These are phyloP conservation scores for Paratinospora sagittata DNA, from an alignment of 164 flowering plant genomes.

Conservation along the genomic window DNA sequence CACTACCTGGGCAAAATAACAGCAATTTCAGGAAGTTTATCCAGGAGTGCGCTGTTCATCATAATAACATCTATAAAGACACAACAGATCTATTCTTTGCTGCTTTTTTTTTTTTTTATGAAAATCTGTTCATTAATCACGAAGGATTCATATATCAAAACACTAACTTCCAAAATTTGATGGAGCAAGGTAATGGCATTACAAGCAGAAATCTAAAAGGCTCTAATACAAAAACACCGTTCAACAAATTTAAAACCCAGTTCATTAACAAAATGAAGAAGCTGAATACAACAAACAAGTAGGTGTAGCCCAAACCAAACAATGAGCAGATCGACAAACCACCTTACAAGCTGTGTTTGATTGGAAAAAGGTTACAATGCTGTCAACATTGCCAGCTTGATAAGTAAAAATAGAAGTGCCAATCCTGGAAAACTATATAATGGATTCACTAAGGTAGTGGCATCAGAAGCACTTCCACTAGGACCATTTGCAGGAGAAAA, in stretches of 20 bases:
- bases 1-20: not conserved
- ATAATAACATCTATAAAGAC: no score
- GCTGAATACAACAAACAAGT: constrained; percentile 22
- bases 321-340: constrained; percentile 18
- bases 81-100: not conserved
- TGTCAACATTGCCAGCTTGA: constrained; percentile 23
- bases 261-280: constrained; percentile 6
- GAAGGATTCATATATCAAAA: not conserved
- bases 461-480: constrained; percentile 41
- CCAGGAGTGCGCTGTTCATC: not conserved
- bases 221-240: not conserved
- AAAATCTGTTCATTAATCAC: not conserved
- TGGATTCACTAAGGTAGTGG: constrained; percentile 34
- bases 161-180: not conserved
- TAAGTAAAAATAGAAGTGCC: constrained; percentile 23
- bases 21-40: not conserved
- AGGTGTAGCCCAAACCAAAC: constrained; percentile 6
- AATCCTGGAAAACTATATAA: constrained; percentile 19
- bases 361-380: constrained; percentile 20
- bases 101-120: not conserved
- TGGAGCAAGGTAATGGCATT: not conserved
- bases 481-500: constrained; percentile 63
- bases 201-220: not conserved
- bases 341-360: constrained; percentile 11
- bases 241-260: constrained; percentile 6